Evolutionary conservation across 1,284 basidiomycete species (phyloP), one percentile per base, ranked within the genome.

Genomic region (Bjerkandera adusta): DNA sequence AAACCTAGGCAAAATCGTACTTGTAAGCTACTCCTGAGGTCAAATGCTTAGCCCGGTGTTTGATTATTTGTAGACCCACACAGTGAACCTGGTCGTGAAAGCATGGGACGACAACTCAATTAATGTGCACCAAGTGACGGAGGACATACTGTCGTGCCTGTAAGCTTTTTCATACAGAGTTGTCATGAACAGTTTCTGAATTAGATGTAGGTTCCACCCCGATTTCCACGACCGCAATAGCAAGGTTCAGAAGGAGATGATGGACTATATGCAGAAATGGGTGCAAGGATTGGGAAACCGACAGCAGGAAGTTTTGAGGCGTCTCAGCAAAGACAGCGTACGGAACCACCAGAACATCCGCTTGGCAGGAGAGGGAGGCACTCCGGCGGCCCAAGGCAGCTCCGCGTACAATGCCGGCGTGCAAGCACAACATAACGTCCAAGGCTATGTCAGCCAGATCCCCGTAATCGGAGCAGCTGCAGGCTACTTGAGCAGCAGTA

Each of bases 71-170:
- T 47, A 84, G 81, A 71, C 60, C 30, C 67, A 86, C 57, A 70
- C 82, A 0, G 83, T 85, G 0, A 73, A 65, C 32, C 60, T 73
- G 12, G 72, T 97, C 13, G 85, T 85, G 36, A 85, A 84, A 57
- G 92, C 92, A 1, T 97, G 94, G 93, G 86, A 89, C 55, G 83
- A 92, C 57, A 63, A 57, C 32, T 79, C 75, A 1, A 64, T 83
- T 37, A 80, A 85, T 57, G 75, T 83, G 4, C 71, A 77, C 49
- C 67, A 76, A 34, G 62, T 81, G 5, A 81, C 77, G 1, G 85
- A 90, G 44, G 82, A 90, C 21, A 73, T 90, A 48, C 67, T 92
- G 4, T 72, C 86, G 55, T 86, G 83, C 68, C 66, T 95, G 77
- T 91, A 58, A 38, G 81, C 67, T 21, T 8, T 16, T 39, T 47